These are phyloP conservation scores for Podospora pseudopauciseta DNA, from an alignment of 495 filamentous ascomycete genomes.

Conservation along the genomic window DNA sequence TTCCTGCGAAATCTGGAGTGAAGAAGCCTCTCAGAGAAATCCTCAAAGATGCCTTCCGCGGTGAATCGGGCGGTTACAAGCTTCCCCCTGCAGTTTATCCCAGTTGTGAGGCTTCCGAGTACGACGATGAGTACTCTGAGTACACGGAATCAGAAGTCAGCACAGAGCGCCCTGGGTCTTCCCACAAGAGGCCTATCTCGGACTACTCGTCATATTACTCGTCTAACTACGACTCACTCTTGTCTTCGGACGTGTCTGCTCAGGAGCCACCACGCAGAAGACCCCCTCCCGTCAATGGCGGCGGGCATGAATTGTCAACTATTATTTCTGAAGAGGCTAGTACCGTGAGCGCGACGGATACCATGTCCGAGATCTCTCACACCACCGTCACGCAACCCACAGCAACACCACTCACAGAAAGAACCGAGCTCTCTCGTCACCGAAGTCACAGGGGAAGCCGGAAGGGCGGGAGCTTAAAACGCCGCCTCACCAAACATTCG, in stretches of 20 bases:
- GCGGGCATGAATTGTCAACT: slow-evolving; percentile 67
- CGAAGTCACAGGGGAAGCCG: slow-evolving; percentile 23
- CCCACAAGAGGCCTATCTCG: slow-evolving; percentile 29
- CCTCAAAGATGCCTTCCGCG: slow-evolving; percentile 53
- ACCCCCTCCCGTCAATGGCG: slow-evolving; percentile 53
- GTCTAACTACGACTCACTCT: slow-evolving; percentile 33
- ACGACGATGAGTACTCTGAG: slow-evolving; percentile 24
- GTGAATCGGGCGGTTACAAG: slow-evolving; percentile 46
- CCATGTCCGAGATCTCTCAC: slow-evolving; percentile 44
- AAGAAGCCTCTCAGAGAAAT: slow-evolving; percentile 47
- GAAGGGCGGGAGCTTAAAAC: slow-evolving; percentile 51
- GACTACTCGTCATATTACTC: slow-evolving; percentile 22
- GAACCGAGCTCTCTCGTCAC: background rate
- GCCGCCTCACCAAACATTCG: slow-evolving; percentile 83
- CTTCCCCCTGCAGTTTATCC: slow-evolving; percentile 43
- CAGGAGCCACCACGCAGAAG: slow-evolving; percentile 37
- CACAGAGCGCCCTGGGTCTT: slow-evolving; percentile 20
- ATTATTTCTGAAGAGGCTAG: slow-evolving; percentile 64
- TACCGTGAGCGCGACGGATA: slow-evolving; percentile 43
- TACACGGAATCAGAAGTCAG: slow-evolving; percentile 25
- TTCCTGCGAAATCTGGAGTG: slow-evolving; percentile 36
- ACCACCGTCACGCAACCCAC: slow-evolving; percentile 48
- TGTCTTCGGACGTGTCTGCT: slow-evolving; percentile 26
- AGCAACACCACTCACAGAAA: slow-evolving; percentile 22
- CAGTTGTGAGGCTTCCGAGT: slow-evolving; percentile 35